A percentile compares a stretch with the other conserved stretches of the same genome.
Evolutionary conservation across 331 rosid species (phyloP).

Genomic region (Cucumis variabilis): DNA sequence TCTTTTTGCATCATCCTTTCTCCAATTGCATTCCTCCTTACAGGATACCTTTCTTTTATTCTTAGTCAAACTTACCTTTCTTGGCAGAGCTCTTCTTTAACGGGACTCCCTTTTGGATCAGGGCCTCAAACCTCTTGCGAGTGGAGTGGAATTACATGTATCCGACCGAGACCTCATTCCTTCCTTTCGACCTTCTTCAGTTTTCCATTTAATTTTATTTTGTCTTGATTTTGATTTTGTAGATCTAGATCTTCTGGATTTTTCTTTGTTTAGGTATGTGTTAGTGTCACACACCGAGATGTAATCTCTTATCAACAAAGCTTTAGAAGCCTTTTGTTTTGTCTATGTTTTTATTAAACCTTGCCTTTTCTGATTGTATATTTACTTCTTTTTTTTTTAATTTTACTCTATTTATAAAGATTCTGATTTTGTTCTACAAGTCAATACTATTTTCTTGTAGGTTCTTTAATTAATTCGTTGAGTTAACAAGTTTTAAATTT

Average conservation of each 20-base stretch:
- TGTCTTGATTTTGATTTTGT: neutral
- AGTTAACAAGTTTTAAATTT: neutral
- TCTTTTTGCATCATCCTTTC: too few relatives aligned
- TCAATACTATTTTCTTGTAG: neutral
- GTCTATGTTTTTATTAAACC: neutral
- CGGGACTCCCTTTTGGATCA: too few relatives aligned
- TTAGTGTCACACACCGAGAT: slow-evolving; percentile 40
- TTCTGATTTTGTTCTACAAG: neutral
- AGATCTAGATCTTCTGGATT: slow-evolving; percentile 41
- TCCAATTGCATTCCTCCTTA: too few relatives aligned
- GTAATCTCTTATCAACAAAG: neutral
- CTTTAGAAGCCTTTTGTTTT: neutral
- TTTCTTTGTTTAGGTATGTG: slow-evolving; percentile 13
- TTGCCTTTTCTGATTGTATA: neutral
- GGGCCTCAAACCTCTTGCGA: too few relatives aligned
- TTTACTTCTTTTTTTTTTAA: too few relatives aligned
- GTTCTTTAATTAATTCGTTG: neutral
- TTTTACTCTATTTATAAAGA: neutral
- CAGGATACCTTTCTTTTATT: too few relatives aligned
- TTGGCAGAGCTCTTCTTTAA: too few relatives aligned
- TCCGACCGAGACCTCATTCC: too few relatives aligned
- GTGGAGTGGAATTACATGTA: too few relatives aligned
- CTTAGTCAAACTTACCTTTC: too few relatives aligned
- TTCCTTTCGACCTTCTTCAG: too few relatives aligned
- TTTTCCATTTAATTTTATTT: too few relatives aligned